phyloP scores from a whole-genome alignment of 805 yeast genomes.

The Yamadazyma sp. region DNA sequence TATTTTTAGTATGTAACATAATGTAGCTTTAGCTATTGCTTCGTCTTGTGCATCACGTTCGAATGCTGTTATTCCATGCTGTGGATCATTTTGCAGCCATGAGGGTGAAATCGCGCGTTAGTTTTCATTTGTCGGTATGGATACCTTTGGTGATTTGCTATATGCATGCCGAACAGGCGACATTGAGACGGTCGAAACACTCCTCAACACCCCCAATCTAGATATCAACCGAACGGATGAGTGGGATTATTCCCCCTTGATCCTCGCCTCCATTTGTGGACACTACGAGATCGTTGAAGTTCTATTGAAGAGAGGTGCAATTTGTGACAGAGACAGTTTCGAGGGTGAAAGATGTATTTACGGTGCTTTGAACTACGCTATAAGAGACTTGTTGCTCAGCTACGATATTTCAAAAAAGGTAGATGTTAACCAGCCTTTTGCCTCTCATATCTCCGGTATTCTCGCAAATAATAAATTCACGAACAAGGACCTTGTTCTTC shows the following conservation, averaged over 20 bases:
- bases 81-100: conserved; percentile 8
- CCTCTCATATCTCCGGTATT: conserved; percentile 61
- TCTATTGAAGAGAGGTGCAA: conserved; percentile 63
- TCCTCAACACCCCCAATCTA: conserved; percentile 44
- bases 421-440: conserved; percentile 70
- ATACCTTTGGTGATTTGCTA: conserved; percentile 12
- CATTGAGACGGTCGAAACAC: conserved; percentile 56
- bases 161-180: conserved; percentile 72
- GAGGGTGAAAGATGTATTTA: conserved; percentile 76
- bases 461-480: conserved; percentile 19
- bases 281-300: conserved; percentile 63
- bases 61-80: background rate
- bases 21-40: background rate
- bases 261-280: conserved; percentile 74
- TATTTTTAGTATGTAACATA: no score
- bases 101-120: background rate
- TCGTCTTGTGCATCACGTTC: no score
- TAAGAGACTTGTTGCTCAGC: conserved; percentile 55
- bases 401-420: conserved; percentile 69
- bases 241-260: conserved; percentile 75
- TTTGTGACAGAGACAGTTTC: conserved; percentile 77
- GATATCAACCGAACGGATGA: conserved; percentile 57
- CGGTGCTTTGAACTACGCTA: conserved; percentile 71
- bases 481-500: conserved; percentile 17
- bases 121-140: conserved; percentile 6